phyloP scores from a whole-genome alignment of 495 filamentous ascomycete species.

The Podospora fimiseda region DNA sequence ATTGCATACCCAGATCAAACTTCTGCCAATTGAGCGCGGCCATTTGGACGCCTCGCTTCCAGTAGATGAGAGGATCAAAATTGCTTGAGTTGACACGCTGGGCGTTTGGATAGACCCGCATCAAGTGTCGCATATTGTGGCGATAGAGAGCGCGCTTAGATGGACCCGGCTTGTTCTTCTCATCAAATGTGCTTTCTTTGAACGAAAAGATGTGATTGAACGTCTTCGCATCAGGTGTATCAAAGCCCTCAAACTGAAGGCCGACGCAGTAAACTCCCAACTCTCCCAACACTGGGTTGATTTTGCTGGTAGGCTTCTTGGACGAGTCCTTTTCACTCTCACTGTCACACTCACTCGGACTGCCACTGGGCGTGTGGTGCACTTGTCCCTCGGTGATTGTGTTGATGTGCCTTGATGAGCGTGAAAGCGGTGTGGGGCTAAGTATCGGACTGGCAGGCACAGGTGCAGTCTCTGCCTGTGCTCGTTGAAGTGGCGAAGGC shows the following conservation, averaged over 20 bases:
- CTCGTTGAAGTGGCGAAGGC: slow-evolving; percentile 65
- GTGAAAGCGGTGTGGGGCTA: slow-evolving; percentile 30
- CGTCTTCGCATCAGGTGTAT: slow-evolving; percentile 65
- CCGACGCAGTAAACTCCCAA: slow-evolving; percentile 86
- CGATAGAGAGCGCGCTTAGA: slow-evolving; percentile 68
- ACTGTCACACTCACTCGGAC: slow-evolving; percentile 53
- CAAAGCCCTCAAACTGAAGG: slow-evolving; percentile 74
- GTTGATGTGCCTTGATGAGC: slow-evolving; percentile 34
- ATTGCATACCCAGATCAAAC: slow-evolving; percentile 86
- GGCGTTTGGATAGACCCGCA: slow-evolving; percentile 84
- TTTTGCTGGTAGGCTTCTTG: slow-evolving; percentile 74
- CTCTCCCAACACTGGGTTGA: slow-evolving; percentile 71
- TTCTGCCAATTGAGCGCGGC: slow-evolving; percentile 97
- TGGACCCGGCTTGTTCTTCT: slow-evolving; percentile 62
- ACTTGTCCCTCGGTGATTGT: slow-evolving; percentile 47
- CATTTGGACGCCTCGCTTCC: slow-evolving; percentile 95
- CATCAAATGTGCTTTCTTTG: slow-evolving; percentile 75
- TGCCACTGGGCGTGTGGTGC: slow-evolving; percentile 44
- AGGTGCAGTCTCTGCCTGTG: slow-evolving; percentile 42
- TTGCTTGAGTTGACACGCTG: slow-evolving; percentile 79
- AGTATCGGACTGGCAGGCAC: slow-evolving; percentile 51
- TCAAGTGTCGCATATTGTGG: slow-evolving; percentile 87
- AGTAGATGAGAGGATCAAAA: slow-evolving; percentile 85
- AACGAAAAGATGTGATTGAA: slow-evolving; percentile 94
- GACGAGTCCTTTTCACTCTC: slow-evolving; percentile 47